Percentiles rank a stretch among this genome's conserved stretches.
Evolutionary conservation across 352 stramenopile species (phyloP).

Genomic region (Salisapilia sapeloensis): DNA sequence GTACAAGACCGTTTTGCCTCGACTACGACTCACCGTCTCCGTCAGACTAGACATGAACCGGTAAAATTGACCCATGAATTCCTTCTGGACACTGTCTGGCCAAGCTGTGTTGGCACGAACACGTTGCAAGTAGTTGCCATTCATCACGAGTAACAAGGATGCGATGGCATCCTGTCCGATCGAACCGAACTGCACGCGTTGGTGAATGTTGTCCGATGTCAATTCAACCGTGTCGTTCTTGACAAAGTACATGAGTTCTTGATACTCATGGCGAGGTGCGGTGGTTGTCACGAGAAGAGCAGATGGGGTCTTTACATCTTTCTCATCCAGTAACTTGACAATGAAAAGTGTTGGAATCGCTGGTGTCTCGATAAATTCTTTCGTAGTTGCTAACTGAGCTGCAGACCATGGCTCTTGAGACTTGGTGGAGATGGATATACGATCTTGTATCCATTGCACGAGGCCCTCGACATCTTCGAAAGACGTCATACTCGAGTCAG

Average conservation of each 20-base stretch:
- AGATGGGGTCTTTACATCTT: too few species aligned
- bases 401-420: slow-evolving; percentile 53
- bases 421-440: slow-evolving; percentile 55
- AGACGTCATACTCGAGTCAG: too few species aligned
- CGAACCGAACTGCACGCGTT: slow-evolving; percentile 57
- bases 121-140: slow-evolving; percentile 66
- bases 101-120: slow-evolving; percentile 69
- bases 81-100: slow-evolving; percentile 88
- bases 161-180: slow-evolving; percentile 61
- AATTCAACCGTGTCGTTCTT: slow-evolving; percentile 68
- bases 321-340: slow-evolving; percentile 15
- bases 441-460: slow-evolving; percentile 73
- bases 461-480: slow-evolving; percentile 77
- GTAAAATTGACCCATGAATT: slow-evolving; percentile 89
- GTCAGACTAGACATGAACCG: slow-evolving; percentile 92
- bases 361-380: slow-evolving; percentile 64
- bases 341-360: slow-evolving; percentile 58
- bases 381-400: slow-evolving; percentile 58
- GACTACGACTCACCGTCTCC: slow-evolving; percentile 79
- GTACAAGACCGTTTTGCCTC: slow-evolving; percentile 90
- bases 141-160: slow-evolving; percentile 74
- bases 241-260: slow-evolving; percentile 78
- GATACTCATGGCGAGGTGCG: slow-evolving; percentile 19
- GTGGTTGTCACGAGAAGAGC: slow-evolving; percentile 33
- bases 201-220: slow-evolving; percentile 31